phyloP scores from a whole-genome alignment of 345 rosid species.

The Bruguiera parviflora region DNA sequence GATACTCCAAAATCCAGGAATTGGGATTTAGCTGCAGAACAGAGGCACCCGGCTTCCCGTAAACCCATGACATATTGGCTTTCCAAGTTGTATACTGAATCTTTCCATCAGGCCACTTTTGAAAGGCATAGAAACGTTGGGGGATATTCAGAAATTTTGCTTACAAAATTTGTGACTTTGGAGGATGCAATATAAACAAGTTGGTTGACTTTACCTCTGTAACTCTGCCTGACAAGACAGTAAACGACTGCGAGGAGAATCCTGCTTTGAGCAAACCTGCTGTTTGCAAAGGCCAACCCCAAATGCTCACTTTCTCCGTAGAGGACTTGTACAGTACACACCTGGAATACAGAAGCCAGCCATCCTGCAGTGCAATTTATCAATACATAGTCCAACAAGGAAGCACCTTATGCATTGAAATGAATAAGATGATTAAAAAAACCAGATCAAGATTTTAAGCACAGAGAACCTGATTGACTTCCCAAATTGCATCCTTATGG shows the following conservation, averaged over 20 bases:
- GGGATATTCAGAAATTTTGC: not conserved
- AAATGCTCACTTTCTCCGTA: slow-evolving; percentile 73
- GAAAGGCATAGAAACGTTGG: not conserved
- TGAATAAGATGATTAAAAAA: not conserved
- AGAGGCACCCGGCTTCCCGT: slow-evolving; percentile 50
- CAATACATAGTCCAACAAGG: not conserved
- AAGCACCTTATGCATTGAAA: not conserved
- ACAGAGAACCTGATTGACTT: slow-evolving; percentile 51
- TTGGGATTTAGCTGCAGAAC: slow-evolving; percentile 65
- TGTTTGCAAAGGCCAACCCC: slow-evolving; percentile 98
- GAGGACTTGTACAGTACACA: slow-evolving; percentile 67
- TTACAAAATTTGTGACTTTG: not conserved
- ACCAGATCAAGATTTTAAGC: not conserved
- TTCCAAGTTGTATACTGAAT: slow-evolving; percentile 41
- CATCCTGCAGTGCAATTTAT: slow-evolving; percentile 39
- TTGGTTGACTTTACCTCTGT: slow-evolving; percentile 52
- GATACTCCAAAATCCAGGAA: slow-evolving; percentile 79
- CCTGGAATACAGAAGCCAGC: slow-evolving; percentile 49
- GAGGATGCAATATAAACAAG: not conserved
- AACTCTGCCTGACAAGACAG: slow-evolving; percentile 69
- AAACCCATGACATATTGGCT: slow-evolving; percentile 55
- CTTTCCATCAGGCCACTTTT: slow-evolving; percentile 68
- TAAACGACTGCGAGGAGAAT: slow-evolving; percentile 50
- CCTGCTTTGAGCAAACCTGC: slow-evolving; percentile 63
- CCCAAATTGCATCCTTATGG: slow-evolving; percentile 50